Evolutionary conservation across 148 eudicot genomes (phyloP).

Genomic region (Salicornia ramosissima): DNA sequence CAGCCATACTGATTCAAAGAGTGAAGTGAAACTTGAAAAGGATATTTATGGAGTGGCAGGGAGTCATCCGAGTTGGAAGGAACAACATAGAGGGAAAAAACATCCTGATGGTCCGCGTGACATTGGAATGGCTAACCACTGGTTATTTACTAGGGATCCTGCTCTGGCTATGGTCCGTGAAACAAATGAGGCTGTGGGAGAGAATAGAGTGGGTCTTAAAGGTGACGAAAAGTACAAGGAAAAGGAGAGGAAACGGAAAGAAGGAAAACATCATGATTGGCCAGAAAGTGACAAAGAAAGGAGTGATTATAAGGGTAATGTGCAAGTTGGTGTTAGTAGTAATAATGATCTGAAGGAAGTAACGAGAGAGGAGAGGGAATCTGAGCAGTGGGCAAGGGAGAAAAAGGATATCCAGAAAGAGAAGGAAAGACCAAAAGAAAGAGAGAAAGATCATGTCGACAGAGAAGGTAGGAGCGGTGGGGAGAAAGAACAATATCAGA

Average conservation of each 20-base stretch:
- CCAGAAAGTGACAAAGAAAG: constrained; percentile 66
- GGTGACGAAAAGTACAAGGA: constrained; percentile 78
- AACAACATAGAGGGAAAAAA: constrained; percentile 59
- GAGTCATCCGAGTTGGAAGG: constrained; percentile 62
- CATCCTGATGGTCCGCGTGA: constrained; percentile 45
- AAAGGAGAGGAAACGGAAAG: constrained; percentile 84
- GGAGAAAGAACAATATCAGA: constrained; percentile 56
- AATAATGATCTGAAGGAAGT: constrained; percentile 57
- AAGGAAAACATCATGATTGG: constrained; percentile 79
- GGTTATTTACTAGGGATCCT: constrained; percentile 44
- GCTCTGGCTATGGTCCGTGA: constrained; percentile 42
- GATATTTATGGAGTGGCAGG: constrained; percentile 39
- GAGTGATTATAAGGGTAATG: constrained; percentile 55
- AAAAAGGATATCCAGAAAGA: constrained; percentile 63
- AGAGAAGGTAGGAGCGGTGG: constrained; percentile 51
- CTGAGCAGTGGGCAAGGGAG: constrained; percentile 72
- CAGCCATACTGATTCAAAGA: constrained; percentile 40
- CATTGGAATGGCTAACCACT: constrained; percentile 42
- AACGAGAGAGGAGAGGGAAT: constrained; percentile 58
- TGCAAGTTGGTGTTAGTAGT: constrained; percentile 45
- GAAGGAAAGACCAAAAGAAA: constrained; percentile 69
- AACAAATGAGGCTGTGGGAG: constrained; percentile 65
- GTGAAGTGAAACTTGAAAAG: constrained; percentile 53
- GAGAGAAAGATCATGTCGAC: constrained; percentile 60
- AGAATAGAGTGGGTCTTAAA: constrained; percentile 68